phyloP scores from a whole-genome alignment of 768 basidiomycete genomes.

The Pleurotus citrinopileatus region DNA sequence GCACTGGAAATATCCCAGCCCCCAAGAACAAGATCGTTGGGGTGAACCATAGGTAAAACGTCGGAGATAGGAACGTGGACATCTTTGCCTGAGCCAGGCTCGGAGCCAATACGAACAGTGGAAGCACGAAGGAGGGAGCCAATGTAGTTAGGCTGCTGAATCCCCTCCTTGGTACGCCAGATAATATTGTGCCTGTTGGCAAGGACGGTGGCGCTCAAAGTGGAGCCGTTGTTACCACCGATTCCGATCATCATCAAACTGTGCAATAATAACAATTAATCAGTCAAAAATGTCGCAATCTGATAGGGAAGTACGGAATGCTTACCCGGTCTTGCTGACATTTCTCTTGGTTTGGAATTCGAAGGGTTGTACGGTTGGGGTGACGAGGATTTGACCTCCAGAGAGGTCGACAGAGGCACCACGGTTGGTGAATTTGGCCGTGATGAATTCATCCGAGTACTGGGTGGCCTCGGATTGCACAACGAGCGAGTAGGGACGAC shows the following conservation, averaged over 20 bases:
- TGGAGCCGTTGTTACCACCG: slow-evolving; percentile 97
- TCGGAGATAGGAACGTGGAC: slow-evolving; percentile 91
- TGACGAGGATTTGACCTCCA: slow-evolving; percentile 75
- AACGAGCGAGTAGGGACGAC: slow-evolving; percentile 71
- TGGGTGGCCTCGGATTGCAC: slow-evolving; percentile 80
- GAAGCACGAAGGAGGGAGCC: slow-evolving; percentile 96
- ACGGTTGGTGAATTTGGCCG: slow-evolving; percentile 78
- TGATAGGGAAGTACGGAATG: slow-evolving; percentile 17
- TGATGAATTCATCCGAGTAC: slow-evolving; percentile 83
- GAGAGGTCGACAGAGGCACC: slow-evolving; percentile 67
- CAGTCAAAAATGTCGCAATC: slow-evolving; percentile 3
- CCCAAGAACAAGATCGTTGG: slow-evolving; percentile 94
- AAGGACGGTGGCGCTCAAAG: slow-evolving; percentile 89
- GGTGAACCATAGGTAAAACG: slow-evolving; percentile 96
- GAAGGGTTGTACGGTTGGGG: slow-evolving; percentile 74
- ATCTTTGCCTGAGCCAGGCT: slow-evolving; percentile 79
- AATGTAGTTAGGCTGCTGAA: slow-evolving; percentile 96
- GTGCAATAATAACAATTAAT: slow-evolving; percentile 12
- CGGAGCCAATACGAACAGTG: slow-evolving; percentile 87
- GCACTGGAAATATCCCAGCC: slow-evolving; percentile 96
- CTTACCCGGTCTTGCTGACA: slow-evolving; percentile 91
- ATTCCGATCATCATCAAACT: slow-evolving; percentile 97
- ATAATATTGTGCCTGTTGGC: slow-evolving; percentile 93
- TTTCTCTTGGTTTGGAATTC: slow-evolving; percentile 90
- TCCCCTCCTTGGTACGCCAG: slow-evolving; percentile 92